Base-by-base conservation (phyloP, 2,329 filamentous ascomycete species). In the Alternaria tenuissima region DNA sequence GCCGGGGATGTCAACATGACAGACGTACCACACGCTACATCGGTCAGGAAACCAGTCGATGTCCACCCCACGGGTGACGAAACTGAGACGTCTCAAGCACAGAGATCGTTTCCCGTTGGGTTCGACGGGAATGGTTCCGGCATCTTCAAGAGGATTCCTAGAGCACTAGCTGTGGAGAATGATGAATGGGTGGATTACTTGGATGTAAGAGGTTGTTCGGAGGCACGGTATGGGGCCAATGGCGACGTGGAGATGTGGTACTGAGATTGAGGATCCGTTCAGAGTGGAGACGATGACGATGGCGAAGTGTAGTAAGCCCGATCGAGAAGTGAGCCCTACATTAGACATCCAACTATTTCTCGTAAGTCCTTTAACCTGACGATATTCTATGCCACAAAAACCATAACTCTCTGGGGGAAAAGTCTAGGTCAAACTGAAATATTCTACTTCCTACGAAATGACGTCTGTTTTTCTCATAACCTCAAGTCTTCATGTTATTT, bases 141-240 rank as follows among this genome's bases (percentile, higher is more conserved):
- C 3, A 48, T 64, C 6, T 8, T 65, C 47, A 69, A 60, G 34
- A 46, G 66, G 12, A 49, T 73, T 1, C 62, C 70, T 3, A 55
- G 59, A 46, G 74, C 68, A n/a, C 56, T 78, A 24, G 65, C 62
- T 32, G 56, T 73, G 16, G 73, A 76, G 44, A 73, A 73, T 18
- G 73, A 77, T 59, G 66, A 62, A 1, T 70, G 66, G 65, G 62
- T 77, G 9, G 68, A 73, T 34, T 58, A 48, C 4, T 11, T 77
- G 5, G 72, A 76, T 66, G 63, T 76, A 6, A 59, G 58, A 36
- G 70, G 69, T 0, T 71, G 63, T 47, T 38, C 42, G 18, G 69
- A 74, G 56, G 72, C 70, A 28, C 76, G 74, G 73, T 76, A 69
- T 56, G 69, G 75, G 49, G 57, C 20, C 5, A 61, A 69, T 26